Conservation (phyloP, 208 protist genomes). For the Porcisia hertigi region DNA sequence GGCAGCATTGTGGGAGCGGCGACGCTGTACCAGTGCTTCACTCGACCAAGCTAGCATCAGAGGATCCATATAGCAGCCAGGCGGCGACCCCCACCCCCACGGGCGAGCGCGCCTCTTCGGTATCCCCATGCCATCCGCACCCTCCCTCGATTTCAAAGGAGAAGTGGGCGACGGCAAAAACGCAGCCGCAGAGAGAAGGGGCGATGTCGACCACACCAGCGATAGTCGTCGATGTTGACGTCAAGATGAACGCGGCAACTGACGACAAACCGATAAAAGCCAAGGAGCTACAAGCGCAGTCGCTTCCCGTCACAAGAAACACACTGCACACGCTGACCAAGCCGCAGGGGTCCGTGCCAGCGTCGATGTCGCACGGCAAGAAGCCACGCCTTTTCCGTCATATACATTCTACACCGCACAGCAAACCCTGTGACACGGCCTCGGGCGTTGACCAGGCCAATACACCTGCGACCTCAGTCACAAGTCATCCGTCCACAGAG, state of each 20-base stretch:
- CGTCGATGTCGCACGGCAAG: background rate
- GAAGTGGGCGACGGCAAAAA: background rate
- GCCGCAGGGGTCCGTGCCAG: background rate
- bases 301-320: conserved; percentile 3
- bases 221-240: background rate
- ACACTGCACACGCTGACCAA: background rate
- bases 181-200: background rate
- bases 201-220: background rate
- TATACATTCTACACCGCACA: too few species aligned
- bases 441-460: background rate
- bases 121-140: background rate
- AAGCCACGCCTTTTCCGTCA: too few species aligned
- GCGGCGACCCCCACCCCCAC: background rate
- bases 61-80: background rate
- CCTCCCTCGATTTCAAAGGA: background rate
- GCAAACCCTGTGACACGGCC: background rate
- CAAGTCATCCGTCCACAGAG: background rate
- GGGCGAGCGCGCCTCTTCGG: background rate
- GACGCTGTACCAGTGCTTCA: background rate
- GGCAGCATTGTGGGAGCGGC: background rate
- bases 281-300: background rate
- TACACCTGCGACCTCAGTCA: background rate
- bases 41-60: background rate
- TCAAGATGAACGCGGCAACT: background rate
- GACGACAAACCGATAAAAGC: background rate